phyloP scores from a whole-genome alignment of 805 yeast genomes.

The Nakazawaea ernobii region DNA sequence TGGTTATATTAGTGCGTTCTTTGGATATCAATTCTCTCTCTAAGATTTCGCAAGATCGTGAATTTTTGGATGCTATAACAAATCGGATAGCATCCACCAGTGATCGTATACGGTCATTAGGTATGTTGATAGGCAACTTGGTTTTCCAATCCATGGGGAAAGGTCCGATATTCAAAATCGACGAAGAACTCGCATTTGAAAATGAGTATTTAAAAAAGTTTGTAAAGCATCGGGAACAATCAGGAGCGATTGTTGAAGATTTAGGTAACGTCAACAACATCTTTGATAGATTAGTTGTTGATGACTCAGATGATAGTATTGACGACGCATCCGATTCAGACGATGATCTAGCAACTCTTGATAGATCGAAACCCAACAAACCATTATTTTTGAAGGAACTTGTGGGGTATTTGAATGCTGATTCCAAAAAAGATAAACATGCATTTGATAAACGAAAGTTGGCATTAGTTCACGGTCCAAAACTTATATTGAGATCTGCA shows the following conservation, averaged over 20 bases:
- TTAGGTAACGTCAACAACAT: constrained; percentile 19
- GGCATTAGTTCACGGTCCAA: constrained; percentile 49
- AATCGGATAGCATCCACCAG: constrained; percentile 47
- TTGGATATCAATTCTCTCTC: constrained; percentile 18
- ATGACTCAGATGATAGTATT: constrained; percentile 26
- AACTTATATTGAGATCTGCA: constrained; percentile 61
- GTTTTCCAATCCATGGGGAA: constrained; percentile 28
- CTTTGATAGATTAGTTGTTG: constrained; percentile 6
- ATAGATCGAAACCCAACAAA: constrained; percentile 28
- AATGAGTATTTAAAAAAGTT: background rate
- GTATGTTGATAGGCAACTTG: constrained; percentile 52
- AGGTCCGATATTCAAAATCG: constrained; percentile 18
- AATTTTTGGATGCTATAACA: constrained; percentile 47
- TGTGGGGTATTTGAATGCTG: constrained; percentile 45
- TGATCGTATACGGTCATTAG: constrained; percentile 40
- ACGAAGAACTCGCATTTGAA: constrained; percentile 26
- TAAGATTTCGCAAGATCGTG: constrained; percentile 27
- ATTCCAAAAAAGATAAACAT: constrained; percentile 34
- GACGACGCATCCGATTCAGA: constrained; percentile 41
- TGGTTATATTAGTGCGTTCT: constrained; percentile 31
- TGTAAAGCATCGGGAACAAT: background rate
- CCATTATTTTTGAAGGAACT: constrained; percentile 76
- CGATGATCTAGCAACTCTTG: constrained; percentile 41
- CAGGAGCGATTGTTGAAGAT: constrained; percentile 14
- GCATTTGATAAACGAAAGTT: constrained; percentile 43